Evolutionary conservation across 768 basidiomycete genomes (phyloP), one percentile per base, ranked within the genome.

Genomic region (Rhizopogon vulgaris): DNA sequence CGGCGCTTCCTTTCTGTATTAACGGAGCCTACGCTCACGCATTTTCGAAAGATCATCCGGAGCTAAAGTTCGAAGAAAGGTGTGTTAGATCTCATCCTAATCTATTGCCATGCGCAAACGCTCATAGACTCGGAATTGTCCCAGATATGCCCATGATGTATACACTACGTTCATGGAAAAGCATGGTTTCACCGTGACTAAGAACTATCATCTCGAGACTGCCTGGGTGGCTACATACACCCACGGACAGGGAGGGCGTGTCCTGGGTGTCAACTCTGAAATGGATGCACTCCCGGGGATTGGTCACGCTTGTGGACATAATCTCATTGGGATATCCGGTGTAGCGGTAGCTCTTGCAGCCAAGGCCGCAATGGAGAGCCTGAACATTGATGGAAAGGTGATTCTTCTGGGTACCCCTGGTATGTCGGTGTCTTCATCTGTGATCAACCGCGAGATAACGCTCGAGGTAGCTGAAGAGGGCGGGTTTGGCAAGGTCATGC

Each of bases 191-290:
- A 61, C 74, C 24, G 82, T 87, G 12, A 78, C 74, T 27, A 72
- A 67, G 52, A 75, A 85, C 37, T 77, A 80, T 57, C 73, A 74
- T 49, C 69, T 88, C 15, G 71, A 77, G 15, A 89, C 87, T 0
- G 86, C 84, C 3, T 88, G 87, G 87, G 70, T 73, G 22, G 85
- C 87, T 0, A 74, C 72, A 1, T 87, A 78, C 59, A 66, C 73
- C 11, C 72, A 81, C 59, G 81, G 84, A 17, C 61, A 68, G 15
- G 85, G 83, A 38, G 85, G 85, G 15, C 75, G 82, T 48, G 79
- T 75, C 0, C 77, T 88, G 38, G 87, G 86, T 0, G 71, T 89
- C 52, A 88, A 89, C 62, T 87, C 85, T 25, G 86, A 88, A 76
- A 80, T 81, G 79, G 79, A 80, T 54, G 81, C 80, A 1, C 68